A percentile compares a stretch with the other conserved stretches of the same genome.
These are phyloP conservation scores for Sesbania bispinosa DNA, from an alignment of 306 rosid genomes.

Conservation along the genomic window DNA sequence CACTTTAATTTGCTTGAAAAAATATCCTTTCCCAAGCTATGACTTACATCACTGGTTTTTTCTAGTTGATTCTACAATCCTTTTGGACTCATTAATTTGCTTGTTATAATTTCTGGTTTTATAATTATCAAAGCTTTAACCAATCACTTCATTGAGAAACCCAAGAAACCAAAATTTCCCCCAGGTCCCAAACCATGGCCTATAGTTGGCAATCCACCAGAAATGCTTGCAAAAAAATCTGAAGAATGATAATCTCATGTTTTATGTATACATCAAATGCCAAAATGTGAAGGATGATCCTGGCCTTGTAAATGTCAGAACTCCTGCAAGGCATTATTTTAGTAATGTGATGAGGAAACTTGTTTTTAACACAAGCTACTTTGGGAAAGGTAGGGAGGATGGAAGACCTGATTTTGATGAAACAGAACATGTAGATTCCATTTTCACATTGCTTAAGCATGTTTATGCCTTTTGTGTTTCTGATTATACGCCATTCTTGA, in stretches of 20 bases:
- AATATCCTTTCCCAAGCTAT: too few species aligned
- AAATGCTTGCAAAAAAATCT: conserved; percentile 20
- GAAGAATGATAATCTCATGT: conserved; percentile 33
- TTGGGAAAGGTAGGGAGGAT: conserved; percentile 24
- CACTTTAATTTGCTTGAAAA: too few species aligned
- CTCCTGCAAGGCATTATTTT: conserved; percentile 11
- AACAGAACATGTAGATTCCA: conserved; percentile 24
- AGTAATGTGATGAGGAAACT: conserved; percentile 23
- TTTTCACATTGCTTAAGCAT: conserved; percentile 10
- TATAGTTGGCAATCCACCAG: conserved; percentile 22
- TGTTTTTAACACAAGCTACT: conserved; percentile 31
- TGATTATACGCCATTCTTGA: conserved; percentile 38
- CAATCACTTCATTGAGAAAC: neutral
- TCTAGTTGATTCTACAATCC: too few species aligned
- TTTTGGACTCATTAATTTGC: too few species aligned
- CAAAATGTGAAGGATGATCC: neutral
- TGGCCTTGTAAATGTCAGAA: conserved; percentile 21
- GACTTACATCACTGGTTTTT: too few species aligned
- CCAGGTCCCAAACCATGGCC: conserved; percentile 37
- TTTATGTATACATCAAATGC: conserved; percentile 6
- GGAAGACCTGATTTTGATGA: conserved; percentile 48
- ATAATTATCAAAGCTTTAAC: neutral
- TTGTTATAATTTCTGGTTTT: too few species aligned
- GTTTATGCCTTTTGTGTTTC: conserved; percentile 26
- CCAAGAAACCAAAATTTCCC: neutral